Evolutionary conservation across 1,284 basidiomycete genomes (phyloP).

Genomic region (Pseudozyma thailandica): DNA sequence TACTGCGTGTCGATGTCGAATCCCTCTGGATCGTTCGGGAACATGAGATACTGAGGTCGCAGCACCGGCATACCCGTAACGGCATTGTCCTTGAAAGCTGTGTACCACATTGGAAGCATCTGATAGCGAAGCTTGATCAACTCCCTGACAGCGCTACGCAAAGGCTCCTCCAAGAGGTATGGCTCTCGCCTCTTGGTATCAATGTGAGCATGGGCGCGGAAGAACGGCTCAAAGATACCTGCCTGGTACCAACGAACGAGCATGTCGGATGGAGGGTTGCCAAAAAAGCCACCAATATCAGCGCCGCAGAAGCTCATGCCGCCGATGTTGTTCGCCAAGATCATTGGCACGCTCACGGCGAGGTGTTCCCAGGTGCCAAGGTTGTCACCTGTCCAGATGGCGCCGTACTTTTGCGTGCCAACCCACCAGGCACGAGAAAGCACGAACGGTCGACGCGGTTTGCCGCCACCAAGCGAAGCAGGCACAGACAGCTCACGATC

Average conservation of each 20-base stretch:
- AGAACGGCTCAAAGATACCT: conserved; percentile 94
- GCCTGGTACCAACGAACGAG: conserved; percentile 97
- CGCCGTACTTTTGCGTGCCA: conserved; percentile 93
- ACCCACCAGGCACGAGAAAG: conserved; percentile 94
- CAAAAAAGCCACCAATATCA: conserved; percentile 98
- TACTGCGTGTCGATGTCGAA: conserved; percentile 94
- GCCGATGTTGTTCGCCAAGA: conserved; percentile 87
- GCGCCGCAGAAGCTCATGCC: conserved; percentile 94
- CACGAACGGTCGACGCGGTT: conserved; percentile 78
- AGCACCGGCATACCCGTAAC: conserved; percentile 62
- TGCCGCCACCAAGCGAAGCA: conserved; percentile 73
- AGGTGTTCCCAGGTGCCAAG: conserved; percentile 98
- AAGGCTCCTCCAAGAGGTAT: conserved; percentile 88
- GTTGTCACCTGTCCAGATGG: conserved; percentile 99
- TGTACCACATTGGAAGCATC: conserved; percentile 94
- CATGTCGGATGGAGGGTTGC: conserved; percentile 92
- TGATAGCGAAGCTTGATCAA: conserved; percentile 85
- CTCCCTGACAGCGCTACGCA: conserved; percentile 82
- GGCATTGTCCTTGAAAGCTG: conserved; percentile 77
- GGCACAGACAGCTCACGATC: conserved; percentile 76
- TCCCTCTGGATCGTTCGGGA: conserved; percentile 85
- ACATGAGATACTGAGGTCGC: conserved; percentile 86
- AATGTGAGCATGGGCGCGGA: conserved; percentile 97
- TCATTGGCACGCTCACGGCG: conserved; percentile 91
- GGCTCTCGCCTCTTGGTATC: conserved; percentile 98